Conservation (phyloP, 768 basidiomycete species). For the Phylloporus sp. region DNA sequence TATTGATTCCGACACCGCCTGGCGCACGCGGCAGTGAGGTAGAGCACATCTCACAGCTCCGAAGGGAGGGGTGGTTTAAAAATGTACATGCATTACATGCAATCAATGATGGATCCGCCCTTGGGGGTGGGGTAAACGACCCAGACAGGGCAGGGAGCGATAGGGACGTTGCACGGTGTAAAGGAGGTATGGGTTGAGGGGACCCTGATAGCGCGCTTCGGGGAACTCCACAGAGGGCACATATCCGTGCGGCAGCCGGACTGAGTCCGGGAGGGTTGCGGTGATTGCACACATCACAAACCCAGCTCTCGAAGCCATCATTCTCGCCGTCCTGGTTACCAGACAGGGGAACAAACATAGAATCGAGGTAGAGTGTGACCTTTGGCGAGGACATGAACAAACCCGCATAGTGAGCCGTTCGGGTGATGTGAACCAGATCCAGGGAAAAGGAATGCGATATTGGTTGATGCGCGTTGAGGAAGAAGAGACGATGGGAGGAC, state of each 20-base stretch:
- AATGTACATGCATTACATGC: constrained; percentile 90
- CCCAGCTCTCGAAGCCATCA: constrained; percentile 59
- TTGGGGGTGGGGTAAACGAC: constrained; percentile 17
- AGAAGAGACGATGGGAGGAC: constrained; percentile 84
- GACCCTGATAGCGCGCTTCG: constrained; percentile 36
- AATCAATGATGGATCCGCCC: constrained; percentile 34
- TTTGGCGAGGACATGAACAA: constrained; percentile 89
- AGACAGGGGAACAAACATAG: constrained; percentile 21
- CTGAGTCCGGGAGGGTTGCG: constrained; percentile 76
- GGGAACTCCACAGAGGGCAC: constrained; percentile 80
- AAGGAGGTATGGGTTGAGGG: constrained; percentile 29
- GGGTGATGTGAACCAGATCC: constrained; percentile 58
- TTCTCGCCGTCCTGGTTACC: constrained; percentile 28
- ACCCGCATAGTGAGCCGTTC: constrained; percentile 87
- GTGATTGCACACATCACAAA: constrained; percentile 86
- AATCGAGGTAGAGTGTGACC: constrained; percentile 68
- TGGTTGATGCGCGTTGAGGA: constrained; percentile 54
- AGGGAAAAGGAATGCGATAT: constrained; percentile 61
- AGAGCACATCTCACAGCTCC: constrained; percentile 81
- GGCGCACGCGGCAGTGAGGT: constrained; percentile 51
- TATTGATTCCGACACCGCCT: constrained; percentile 22
- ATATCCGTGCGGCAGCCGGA: constrained; percentile 63
- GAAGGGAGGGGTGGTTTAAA: constrained; percentile 74
- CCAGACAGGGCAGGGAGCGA: constrained; percentile 25
- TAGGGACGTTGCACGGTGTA: constrained; percentile 38